Base-by-base conservation (phyloP, 179 eudicot genomes). In the Amaranthus tricolor region DNA sequence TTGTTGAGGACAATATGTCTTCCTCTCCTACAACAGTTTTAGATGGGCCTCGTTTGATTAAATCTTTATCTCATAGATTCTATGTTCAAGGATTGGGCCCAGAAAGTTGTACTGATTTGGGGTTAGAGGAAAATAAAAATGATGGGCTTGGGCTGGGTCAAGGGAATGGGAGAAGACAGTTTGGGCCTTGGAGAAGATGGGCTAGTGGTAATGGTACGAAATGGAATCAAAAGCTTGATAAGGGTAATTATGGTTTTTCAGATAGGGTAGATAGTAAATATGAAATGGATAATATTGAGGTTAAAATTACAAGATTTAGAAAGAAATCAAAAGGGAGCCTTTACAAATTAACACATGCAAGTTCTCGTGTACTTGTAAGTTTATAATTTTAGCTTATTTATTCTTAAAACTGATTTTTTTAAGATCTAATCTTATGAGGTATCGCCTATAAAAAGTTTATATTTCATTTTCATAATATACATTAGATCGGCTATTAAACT, bases 281-380 rank as follows among this genome's bases (percentile, higher is more conserved):
- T 74, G 66, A 74, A 0, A 72, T 52, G 59, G 81, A 78, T 59
- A 45, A 78, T 59, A 45, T 78, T 0, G 61, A 78, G 47, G 79
- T 74, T 1, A 81, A 72, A 71, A 60, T 78, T 16, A 70, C 70
- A 47, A 74, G 84, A 40, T 74, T 81, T 77, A 70, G 51, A 21
- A 71, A 66, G 66, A 70, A 63, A 74, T 74, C 79, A 51, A 80
- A 21, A 59, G 75, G 78, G 62, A 78, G 84, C 14, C 31, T 81
- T 0, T 51, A 78, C 55, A 50, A 71, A 43, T 59, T 81, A 24
- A 64, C 79, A 14, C 45, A 72, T 56, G 65, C 72, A 52, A 74
- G 84, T 40, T 74, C 84, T 65, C 84, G 72, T 64, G 62, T 81
- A 19, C 40, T 81, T 58, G 84, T 81, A 78, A 78, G 81, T 53